Evolutionary conservation across 2,329 filamentous ascomycete species (phyloP).

Genomic region (Xylogone sp.): DNA sequence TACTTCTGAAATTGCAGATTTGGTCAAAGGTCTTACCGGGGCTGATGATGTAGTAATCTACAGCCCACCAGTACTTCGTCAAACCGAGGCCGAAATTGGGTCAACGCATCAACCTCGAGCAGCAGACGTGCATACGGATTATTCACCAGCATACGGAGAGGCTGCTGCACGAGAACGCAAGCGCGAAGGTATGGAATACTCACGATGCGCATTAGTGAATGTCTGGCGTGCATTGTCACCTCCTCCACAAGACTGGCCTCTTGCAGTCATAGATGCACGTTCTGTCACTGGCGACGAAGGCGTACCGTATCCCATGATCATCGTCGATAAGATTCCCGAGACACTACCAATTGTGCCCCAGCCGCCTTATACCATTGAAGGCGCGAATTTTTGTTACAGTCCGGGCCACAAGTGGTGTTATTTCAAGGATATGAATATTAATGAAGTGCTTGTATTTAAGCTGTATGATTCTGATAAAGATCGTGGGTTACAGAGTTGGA

Average conservation of each 20-base stretch:
- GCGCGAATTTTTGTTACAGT: background rate
- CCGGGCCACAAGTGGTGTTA: conserved; percentile 6
- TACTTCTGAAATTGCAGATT: background rate
- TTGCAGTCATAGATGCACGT: background rate
- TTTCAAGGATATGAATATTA: conserved; percentile 2
- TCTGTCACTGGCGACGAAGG: background rate
- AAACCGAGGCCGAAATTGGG: background rate
- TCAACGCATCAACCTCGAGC: background rate
- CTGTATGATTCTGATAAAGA: conserved; percentile 3
- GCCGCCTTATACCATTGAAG: background rate
- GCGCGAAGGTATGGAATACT: background rate
- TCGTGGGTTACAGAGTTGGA: conserved; percentile 1
- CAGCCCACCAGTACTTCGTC: background rate
- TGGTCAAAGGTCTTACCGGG: background rate
- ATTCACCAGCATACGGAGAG: background rate
- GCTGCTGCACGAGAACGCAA: background rate
- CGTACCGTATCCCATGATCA: background rate
- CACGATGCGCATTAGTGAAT: background rate
- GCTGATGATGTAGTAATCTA: background rate
- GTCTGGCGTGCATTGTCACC: background rate
- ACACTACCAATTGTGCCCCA: background rate
- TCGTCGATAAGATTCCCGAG: background rate
- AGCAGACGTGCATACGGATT: background rate
- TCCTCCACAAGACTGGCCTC: background rate
- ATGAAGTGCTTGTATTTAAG: conserved; percentile 6